Evolutionary conservation across 345 rosid species (phyloP).

Genomic region (Populus ilicifolia): DNA sequence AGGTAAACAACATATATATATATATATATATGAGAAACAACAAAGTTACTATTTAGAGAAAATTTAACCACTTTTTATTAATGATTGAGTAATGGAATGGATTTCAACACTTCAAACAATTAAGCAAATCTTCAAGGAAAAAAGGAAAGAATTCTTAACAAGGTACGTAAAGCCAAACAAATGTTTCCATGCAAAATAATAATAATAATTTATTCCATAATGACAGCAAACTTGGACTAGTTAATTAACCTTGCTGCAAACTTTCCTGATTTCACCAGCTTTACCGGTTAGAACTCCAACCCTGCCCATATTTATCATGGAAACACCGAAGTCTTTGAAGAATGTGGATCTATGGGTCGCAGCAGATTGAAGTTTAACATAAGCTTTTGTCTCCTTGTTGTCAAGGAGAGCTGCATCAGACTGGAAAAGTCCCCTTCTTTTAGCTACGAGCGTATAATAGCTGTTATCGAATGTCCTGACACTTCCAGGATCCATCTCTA

Average conservation of each 20-base stretch:
- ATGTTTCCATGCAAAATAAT: background rate
- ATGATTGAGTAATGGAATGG: background rate
- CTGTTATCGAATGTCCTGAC: constrained; percentile 48
- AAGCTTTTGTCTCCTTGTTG: constrained; percentile 39
- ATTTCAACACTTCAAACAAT: background rate
- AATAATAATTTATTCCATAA: background rate
- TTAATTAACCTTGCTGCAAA: constrained; percentile 43
- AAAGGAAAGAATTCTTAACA: background rate
- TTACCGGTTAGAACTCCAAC: constrained; percentile 53
- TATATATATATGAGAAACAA: too few species aligned
- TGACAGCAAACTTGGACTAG: background rate
- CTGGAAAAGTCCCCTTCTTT: constrained; percentile 58
- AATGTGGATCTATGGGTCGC: constrained; percentile 29
- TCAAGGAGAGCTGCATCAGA: constrained; percentile 68
- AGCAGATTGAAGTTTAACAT: constrained; percentile 31
- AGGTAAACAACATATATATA: too few species aligned
- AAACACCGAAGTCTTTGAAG: constrained; percentile 54
- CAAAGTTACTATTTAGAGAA: too few species aligned
- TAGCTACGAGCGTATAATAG: constrained; percentile 42
- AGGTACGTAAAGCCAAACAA: background rate
- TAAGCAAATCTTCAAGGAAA: background rate
- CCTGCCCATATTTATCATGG: constrained; percentile 73
- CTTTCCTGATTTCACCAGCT: constrained; percentile 53
- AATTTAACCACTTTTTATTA: background rate
- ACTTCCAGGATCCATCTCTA: constrained; percentile 76